Evolutionary conservation across 371 early-diverging fungal species (phyloP).

Genomic region (Rhizopus arrhizus): DNA sequence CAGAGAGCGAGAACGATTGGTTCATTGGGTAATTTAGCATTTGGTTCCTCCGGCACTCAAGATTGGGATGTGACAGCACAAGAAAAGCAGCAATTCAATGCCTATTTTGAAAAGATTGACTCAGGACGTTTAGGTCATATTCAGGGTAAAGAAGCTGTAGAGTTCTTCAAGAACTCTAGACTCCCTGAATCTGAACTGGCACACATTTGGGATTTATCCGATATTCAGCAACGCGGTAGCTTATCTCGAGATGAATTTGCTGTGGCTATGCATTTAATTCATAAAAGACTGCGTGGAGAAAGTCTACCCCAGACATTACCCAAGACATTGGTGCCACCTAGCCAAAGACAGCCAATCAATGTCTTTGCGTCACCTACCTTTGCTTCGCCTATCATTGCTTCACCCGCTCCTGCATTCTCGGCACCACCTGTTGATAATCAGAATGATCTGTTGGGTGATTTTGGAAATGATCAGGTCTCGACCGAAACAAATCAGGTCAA

Average conservation of each 20-base stretch:
- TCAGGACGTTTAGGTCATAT: conserved; percentile 21
- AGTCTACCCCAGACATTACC: conserved; percentile 73
- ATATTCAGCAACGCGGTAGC: conserved; percentile 75
- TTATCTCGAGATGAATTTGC: conserved; percentile 88
- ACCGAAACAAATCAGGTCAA: conserved; percentile 48
- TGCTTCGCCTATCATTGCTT: conserved; percentile 5
- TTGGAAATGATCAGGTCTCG: conserved; percentile 44
- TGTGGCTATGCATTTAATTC: conserved; percentile 92
- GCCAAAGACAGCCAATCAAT: conserved; percentile 8
- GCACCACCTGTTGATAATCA: conserved; percentile 13
- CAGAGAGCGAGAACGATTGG: conserved; percentile 47
- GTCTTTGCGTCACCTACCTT: conserved; percentile 15
- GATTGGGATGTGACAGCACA: conserved; percentile 71
- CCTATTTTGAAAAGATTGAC: conserved; percentile 75
- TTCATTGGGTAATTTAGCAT: conserved; percentile 51
- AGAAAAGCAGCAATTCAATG: conserved; percentile 66
- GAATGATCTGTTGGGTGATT: conserved; percentile 47
- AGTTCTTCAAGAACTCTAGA: conserved; percentile 80
- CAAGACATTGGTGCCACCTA: conserved; percentile 33
- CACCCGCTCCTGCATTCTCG: conserved; percentile 3
- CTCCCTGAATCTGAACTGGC: conserved; percentile 72
- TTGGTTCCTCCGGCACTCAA: conserved; percentile 25
- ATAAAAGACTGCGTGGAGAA: conserved; percentile 76
- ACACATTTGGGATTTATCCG: conserved; percentile 80
- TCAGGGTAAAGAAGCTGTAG: conserved; percentile 67